phyloP scores from a whole-genome alignment of 176 grass and related monocot species.

The Lolium perenne region DNA sequence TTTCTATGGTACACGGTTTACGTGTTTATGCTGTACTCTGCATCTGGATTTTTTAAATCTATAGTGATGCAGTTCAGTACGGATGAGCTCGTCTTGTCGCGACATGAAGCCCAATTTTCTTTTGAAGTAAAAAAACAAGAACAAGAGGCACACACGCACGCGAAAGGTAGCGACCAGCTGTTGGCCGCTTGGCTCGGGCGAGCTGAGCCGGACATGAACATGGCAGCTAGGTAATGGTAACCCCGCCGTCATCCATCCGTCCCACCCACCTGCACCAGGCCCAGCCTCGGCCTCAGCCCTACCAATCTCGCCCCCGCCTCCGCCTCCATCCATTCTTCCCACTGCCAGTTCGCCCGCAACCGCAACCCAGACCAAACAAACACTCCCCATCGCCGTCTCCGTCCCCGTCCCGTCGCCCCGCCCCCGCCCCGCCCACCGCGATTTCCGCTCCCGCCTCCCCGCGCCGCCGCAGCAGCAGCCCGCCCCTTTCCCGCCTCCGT shows the following conservation, averaged over 20 bases:
- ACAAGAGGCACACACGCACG: neutral
- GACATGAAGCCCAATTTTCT: slow-evolving; percentile 1
- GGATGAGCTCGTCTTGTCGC: slow-evolving; percentile 16
- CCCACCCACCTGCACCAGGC: slow-evolving; percentile 8
- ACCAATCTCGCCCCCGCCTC: slow-evolving; percentile 11
- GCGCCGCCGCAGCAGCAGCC: neutral
- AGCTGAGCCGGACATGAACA: slow-evolving; percentile 40
- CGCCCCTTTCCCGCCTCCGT: neutral
- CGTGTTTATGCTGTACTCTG: neutral
- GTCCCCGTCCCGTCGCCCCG: neutral
- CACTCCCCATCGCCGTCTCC: neutral
- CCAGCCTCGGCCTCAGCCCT: slow-evolving; percentile 19
- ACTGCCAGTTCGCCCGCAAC: neutral
- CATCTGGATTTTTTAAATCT: neutral
- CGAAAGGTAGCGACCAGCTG: slow-evolving; percentile 5
- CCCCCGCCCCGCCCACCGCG: neutral
- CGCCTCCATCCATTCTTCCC: slow-evolving; percentile 27
- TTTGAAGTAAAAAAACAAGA: neutral
- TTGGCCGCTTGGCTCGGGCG: slow-evolving; percentile 28
- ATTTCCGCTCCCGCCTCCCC: slow-evolving; percentile 5
- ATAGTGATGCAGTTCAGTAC: neutral
- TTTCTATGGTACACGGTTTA: neutral
- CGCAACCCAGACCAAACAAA: neutral
- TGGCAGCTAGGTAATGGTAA: slow-evolving; percentile 35
- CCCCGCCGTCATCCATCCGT: slow-evolving; percentile 41